Evolutionary conservation across 805 yeast genomes (phyloP).

Genomic region (Blastobotrys chiropterorum): DNA sequence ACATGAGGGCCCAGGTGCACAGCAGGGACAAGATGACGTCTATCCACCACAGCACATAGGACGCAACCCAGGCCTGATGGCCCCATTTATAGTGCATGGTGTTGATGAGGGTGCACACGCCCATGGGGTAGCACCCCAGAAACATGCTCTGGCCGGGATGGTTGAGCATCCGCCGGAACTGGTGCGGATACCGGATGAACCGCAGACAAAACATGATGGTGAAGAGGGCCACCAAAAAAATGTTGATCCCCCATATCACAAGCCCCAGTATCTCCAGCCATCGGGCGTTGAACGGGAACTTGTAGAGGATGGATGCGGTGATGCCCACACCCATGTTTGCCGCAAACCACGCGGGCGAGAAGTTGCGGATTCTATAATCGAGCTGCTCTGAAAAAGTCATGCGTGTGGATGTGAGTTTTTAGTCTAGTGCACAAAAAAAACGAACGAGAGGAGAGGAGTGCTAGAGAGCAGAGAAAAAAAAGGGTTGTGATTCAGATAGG

Average conservation of each 20-base stretch:
- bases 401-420: neutral
- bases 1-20: constrained; percentile 58
- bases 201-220: constrained; percentile 39
- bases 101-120: constrained; percentile 57
- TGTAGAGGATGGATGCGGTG: constrained; percentile 50
- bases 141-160: constrained; percentile 50
- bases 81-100: constrained; percentile 45
- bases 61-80: constrained; percentile 38
- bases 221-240: constrained; percentile 37
- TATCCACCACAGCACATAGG: constrained; percentile 73
- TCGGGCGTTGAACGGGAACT: constrained; percentile 56
- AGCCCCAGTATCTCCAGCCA: constrained; percentile 56
- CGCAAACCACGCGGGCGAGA: constrained; percentile 46
- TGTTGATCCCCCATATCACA: constrained; percentile 56
- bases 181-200: constrained; percentile 35
- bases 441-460: neutral
- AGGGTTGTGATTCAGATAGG: neutral
- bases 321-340: constrained; percentile 86
- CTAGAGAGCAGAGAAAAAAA: too few species aligned
- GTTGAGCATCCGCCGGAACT: constrained; percentile 28
- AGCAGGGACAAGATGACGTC: constrained; percentile 47
- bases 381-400: neutral
- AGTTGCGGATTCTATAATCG: constrained; percentile 7
- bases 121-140: constrained; percentile 81
- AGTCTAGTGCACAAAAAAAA: neutral